Base-by-base conservation (phyloP, 2,329 filamentous ascomycete species). In the Ascochyta fabae region DNA sequence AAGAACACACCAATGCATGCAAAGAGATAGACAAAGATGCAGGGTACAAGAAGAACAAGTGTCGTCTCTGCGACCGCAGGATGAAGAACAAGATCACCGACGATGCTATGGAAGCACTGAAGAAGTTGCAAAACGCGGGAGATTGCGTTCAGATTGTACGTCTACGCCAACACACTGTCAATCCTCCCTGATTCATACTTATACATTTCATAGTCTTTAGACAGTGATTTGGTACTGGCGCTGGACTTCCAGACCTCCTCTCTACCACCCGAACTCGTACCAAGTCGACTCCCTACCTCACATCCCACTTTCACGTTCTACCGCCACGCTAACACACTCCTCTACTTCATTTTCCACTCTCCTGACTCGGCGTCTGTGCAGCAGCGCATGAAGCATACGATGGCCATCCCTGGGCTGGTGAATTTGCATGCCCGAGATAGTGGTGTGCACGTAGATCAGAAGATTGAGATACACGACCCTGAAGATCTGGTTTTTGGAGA, bases 221-320 rank as follows among this genome's bases (percentile, higher is more conserved):
- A 71, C 34, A 31, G 58, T n/a, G n/a, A 50, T 13, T 49, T 64
- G 19, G 58, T 46, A 15, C 58, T 73, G 7, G 19, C 47, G 1
- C 61, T 70, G 1, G 56, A 40, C 39, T 50, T 65, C 31, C 34
- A 45, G 23, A 46, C 24, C 22, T n/a, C 35, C 1, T 38, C 24
- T 1, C 15, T 66, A 12, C 0, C 48, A 0, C 48, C 67, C 8
- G 9, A 40, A 1, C 23, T 31, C 6, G 9, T 70, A 16, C 3
- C 56, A 7, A 36, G 55, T 1, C 48, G 36, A 10, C 47, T 69
- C n/a, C 64, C 69, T 1, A 53, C 45, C 1, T 24, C 43, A 4
- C 48, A 38, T 1, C 69, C 69, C 8, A 68, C 57, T 7, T 69
- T 69, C 48, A 73, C 64, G 2, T 71, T 72, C 56, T 73, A 70